These are phyloP conservation scores for Russula emetica DNA, from an alignment of 768 basidiomycete species.

Conservation along the genomic window DNA sequence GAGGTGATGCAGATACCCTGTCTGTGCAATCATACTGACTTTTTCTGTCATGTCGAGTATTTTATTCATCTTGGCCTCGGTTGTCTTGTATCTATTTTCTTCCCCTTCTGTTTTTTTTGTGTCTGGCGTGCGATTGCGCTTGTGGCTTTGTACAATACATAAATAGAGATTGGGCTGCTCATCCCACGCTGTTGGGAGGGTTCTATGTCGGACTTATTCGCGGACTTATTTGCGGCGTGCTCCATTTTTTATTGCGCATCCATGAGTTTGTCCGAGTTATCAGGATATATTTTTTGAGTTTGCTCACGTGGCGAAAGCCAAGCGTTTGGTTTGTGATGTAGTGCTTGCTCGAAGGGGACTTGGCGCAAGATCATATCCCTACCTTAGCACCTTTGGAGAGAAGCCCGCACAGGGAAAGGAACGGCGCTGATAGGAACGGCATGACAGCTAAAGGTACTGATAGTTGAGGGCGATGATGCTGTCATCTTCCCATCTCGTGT, in stretches of 20 bases:
- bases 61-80: conserved; percentile 18
- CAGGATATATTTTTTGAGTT: conserved; percentile 6
- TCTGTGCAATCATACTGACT: conserved; percentile 17
- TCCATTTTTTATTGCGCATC: conserved; percentile 11
- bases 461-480: background rate
- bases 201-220: conserved; percentile 15
- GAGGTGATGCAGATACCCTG: conserved; percentile 19
- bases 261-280: conserved; percentile 2
- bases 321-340: too few species aligned
- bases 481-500: background rate
- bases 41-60: conserved; percentile 16
- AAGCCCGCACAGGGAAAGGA: background rate
- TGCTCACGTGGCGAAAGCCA: background rate
- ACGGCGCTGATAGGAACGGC: background rate
- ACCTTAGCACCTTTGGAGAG: background rate
- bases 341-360: background rate
- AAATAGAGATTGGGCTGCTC: conserved; percentile 15
- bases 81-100: conserved; percentile 21
- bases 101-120: conserved; percentile 18
- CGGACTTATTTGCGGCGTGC: conserved; percentile 10
- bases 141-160: conserved; percentile 23
- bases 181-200: conserved; percentile 12
- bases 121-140: conserved; percentile 15
- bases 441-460: background rate
- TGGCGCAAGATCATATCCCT: conserved; percentile 5